A percentile compares a stretch with the other conserved stretches of the same genome.
Conservation (phyloP, 1,284 basidiomycete species). For the Fomitopsis palustris region DNA sequence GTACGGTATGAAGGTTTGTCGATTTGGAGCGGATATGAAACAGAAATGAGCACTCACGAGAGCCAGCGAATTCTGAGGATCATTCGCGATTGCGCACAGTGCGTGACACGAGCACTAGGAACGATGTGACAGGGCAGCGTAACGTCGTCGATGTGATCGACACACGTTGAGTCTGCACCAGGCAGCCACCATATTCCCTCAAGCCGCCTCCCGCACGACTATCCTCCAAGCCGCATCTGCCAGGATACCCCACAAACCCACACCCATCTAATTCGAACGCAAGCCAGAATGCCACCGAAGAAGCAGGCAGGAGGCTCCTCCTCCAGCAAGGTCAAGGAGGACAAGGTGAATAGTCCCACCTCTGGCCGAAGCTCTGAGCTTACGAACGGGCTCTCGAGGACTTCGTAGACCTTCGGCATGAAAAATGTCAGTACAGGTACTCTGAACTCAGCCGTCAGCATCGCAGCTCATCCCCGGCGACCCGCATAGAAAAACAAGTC, state of each 20-base stretch:
- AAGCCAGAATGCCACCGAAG: conserved; percentile 65
- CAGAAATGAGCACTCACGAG: too few species aligned
- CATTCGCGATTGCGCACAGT: too few species aligned
- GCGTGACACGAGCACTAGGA: too few species aligned
- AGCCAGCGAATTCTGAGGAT: too few species aligned
- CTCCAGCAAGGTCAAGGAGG: conserved; percentile 64
- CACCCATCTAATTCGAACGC: neutral
- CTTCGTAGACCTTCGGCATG: conserved; percentile 81
- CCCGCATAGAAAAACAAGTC: conserved; percentile 85
- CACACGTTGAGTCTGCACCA: neutral
- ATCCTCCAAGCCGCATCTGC: neutral
- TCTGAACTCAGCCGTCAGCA: neutral
- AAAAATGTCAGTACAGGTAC: conserved; percentile 68
- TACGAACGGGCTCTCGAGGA: conserved; percentile 30
- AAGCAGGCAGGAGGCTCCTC: conserved; percentile 50
- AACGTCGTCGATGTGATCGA: neutral
- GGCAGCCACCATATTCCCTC: neutral
- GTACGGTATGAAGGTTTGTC: too few species aligned
- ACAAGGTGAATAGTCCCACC: conserved; percentile 54
- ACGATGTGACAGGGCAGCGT: neutral
- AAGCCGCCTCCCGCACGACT: neutral
- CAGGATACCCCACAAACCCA: neutral
- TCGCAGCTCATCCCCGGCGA: conserved; percentile 6
- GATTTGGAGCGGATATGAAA: too few species aligned
- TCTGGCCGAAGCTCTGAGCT: conserved; percentile 13